phyloP scores from a whole-genome alignment of 2,329 filamentous ascomycete genomes.

The Penicillium vulpinum region DNA sequence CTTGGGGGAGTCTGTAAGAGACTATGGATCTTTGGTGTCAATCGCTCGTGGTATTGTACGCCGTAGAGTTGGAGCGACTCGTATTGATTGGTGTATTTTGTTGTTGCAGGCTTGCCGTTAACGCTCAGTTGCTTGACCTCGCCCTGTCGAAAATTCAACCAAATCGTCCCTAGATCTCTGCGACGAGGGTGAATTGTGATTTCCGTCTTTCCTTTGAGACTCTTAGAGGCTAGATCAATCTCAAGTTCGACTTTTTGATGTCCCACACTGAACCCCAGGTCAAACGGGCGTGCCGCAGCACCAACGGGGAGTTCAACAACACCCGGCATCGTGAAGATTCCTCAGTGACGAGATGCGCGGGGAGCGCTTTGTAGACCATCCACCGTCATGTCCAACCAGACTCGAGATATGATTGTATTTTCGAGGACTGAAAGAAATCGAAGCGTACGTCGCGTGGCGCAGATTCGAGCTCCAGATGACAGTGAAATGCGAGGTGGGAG shows the following conservation, averaged over 20 bases:
- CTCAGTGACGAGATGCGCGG: slow-evolving; percentile 41
- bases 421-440: neutral
- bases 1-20: slow-evolving; percentile 54
- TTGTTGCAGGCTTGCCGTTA: slow-evolving; percentile 43
- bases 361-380: slow-evolving; percentile 37
- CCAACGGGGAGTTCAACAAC: slow-evolving; percentile 37
- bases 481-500: neutral
- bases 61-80: slow-evolving; percentile 55
- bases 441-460: neutral
- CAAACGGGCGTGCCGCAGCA: slow-evolving; percentile 28
- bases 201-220: slow-evolving; percentile 74
- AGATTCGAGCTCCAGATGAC: neutral
- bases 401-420: slow-evolving; percentile 13
- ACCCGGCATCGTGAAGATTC: slow-evolving; percentile 41
- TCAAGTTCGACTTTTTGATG: slow-evolving; percentile 89
- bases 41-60: slow-evolving; percentile 72
- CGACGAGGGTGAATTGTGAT: slow-evolving; percentile 72
- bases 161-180: slow-evolving; percentile 56
- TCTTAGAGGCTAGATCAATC: slow-evolving; percentile 76
- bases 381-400: slow-evolving; percentile 41
- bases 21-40: slow-evolving; percentile 67
- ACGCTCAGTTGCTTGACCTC: slow-evolving; percentile 54
- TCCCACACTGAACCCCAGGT: slow-evolving; percentile 59
- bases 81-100: slow-evolving; percentile 46
- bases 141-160: slow-evolving; percentile 64